Evolutionary conservation across 1,284 basidiomycete species (phyloP), one percentile per base, ranked within the genome.

Genomic region (Cryptococcus amylolentus): DNA sequence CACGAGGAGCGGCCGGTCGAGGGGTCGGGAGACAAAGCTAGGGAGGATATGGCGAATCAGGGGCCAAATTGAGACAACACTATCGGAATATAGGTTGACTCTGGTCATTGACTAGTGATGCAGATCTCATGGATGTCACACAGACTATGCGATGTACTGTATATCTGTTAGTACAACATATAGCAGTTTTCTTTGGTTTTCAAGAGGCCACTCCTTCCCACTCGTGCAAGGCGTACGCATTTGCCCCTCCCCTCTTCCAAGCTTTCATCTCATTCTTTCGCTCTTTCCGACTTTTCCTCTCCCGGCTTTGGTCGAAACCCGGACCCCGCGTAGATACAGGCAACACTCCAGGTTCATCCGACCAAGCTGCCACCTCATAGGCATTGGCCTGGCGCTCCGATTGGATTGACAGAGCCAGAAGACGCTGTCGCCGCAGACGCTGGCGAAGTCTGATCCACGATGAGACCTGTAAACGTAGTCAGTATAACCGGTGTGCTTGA

Each of bases 321-420:
- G 14, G 2, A 12, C 62, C 55, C 12, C 58, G 52, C 5, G 67
- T 63, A 10, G 31, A 35, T 8, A 35, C 31, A 10, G 70, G 71
- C 38, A 68, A 67, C 3, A 51, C 48, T 16, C 70, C 68, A 0
- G 73, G 73, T 42, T 67, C 63, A 28, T 74, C 72, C 3, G 70
- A 52, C 73, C 73, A 76, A 23, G 73, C 73, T 9, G 73, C 73
- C 13, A 74, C 68, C 52, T 76, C 73, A 46, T 70, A 76, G 9
- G 67, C 69, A 47, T 68, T 71, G 27, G 70, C 68, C 8, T 65
- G 61, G 45, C 69, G 66, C 60, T 76, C 73, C 14, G 61, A 57
- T 20, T 64, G 57, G 4, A 70, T 56, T 7, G 60, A 52, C 1
- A 62, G 39, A 10, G 64, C 57, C 1, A 76, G 55, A 7, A 60